Base-by-base conservation (phyloP, 176 grass and related monocot genomes). In the Musa acuminata region DNA sequence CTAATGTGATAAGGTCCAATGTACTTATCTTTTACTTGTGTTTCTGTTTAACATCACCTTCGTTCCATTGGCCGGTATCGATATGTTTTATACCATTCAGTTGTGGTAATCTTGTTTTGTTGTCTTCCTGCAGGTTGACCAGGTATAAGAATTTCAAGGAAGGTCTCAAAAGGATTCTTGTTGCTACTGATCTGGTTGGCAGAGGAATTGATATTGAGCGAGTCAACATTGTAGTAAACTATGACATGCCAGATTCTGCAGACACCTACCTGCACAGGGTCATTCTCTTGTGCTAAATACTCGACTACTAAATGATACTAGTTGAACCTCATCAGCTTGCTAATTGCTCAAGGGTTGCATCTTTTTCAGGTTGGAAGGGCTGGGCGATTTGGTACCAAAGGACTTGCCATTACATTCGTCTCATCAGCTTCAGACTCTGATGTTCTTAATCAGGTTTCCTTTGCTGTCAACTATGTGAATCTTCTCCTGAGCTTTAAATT, bases 181-280 rank as follows among this genome's bases (percentile, higher is more conserved):
- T 91, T 68, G 96, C 96, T 49, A 99, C 95, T 0, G 96, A 99
- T 88, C 78, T 99, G 67, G 96, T 99, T 49, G 96, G 96, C 67
- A 91, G 96, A 77, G 96, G 91, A 35, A 99, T 99, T 59, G 96
- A 99, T 71, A 99, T 99, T 49, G 95, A 99, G 55, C 95, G 95
- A 14, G 95, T 99, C 65, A 99, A 99, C 76, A 99, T 99, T 69
- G 96, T 99, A 6, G 94, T 99, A 72, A 99, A 99, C 69, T 99
- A 95, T 20, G 96, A 95, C 62, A 99, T 99, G 96, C 96, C 96
- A 8, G 96, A 99, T 69, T 99, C 96, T 25, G 91, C 91, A n/a
- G 95, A 99, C 80, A 89, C 95, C 12, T 94, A 99, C 74, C 75
- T 99, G 76, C 96, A 99, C 80, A 91, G 96, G 96, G 96, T 99